These are phyloP conservation scores for Chaetoceros tenuissimus DNA, from an alignment of 108 stramenopile species.

Conservation along the genomic window DNA sequence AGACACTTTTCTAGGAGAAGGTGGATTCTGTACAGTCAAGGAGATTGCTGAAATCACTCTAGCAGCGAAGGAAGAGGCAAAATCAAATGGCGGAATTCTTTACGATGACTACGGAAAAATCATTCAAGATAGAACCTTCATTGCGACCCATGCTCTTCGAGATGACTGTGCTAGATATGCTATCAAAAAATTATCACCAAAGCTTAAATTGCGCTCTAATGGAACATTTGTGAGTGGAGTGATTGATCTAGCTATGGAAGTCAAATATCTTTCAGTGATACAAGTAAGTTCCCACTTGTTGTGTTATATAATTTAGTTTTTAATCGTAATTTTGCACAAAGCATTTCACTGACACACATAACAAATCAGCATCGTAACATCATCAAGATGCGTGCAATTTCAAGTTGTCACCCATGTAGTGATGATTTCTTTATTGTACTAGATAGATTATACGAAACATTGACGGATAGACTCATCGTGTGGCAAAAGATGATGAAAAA, in stretches of 20 bases:
- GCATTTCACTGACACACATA: neutral
- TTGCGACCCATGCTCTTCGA: conserved; percentile 54
- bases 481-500: conserved; percentile 43
- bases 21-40: conserved; percentile 76
- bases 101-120: conserved; percentile 25
- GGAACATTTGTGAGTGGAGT: conserved; percentile 61
- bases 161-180: conserved; percentile 52
- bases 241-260: conserved; percentile 75
- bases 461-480: conserved; percentile 49
- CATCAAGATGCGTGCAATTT: neutral
- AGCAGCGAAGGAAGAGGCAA: neutral
- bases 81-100: neutral
- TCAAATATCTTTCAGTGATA: conserved; percentile 63
- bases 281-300: neutral
- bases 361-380: neutral
- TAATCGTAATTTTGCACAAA: neutral
- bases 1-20: conserved; percentile 62
- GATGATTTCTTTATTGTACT: conserved; percentile 65
- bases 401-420: neutral
- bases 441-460: conserved; percentile 60
- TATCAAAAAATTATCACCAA: conserved; percentile 63
- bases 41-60: conserved; percentile 28
- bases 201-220: conserved; percentile 34
- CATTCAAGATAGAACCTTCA: conserved; percentile 72
- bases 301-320: neutral